A percentile compares a stretch with the other conserved stretches of the same genome.
Evolutionary conservation across 345 rosid species (phyloP).

Genomic region (Conringia planisiliqua): DNA sequence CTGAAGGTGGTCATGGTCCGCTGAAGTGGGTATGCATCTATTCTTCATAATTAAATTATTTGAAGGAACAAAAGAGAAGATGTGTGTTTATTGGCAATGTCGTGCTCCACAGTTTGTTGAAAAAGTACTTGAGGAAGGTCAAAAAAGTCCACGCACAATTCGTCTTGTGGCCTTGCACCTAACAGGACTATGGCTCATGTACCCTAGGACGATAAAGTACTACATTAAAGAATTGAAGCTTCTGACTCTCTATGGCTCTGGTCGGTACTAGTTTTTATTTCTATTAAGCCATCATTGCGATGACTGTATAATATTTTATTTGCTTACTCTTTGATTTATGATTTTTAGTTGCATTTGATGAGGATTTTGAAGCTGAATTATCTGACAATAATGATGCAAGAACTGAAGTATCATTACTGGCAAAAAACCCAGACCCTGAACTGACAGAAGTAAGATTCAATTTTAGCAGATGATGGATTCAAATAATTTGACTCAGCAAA

Average conservation of each 20-base stretch:
- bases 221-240: slow-evolving; percentile 82
- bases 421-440: slow-evolving; percentile 66
- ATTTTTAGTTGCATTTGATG: slow-evolving; percentile 86
- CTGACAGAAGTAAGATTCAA: slow-evolving; percentile 69
- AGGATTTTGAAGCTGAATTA: slow-evolving; percentile 96
- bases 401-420: slow-evolving; percentile 71
- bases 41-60: not conserved
- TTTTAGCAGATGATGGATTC: not conserved
- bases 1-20: slow-evolving; percentile 58
- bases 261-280: slow-evolving; percentile 37
- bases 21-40: slow-evolving; percentile 75
- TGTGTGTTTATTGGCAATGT: not conserved
- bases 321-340: not conserved
- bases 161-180: slow-evolving; percentile 92
- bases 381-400: slow-evolving; percentile 75
- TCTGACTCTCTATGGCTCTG: slow-evolving; percentile 91
- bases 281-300: not conserved
- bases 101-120: slow-evolving; percentile 61
- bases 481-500: not conserved
- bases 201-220: slow-evolving; percentile 66
- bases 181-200: slow-evolving; percentile 80
- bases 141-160: slow-evolving; percentile 95
- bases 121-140: slow-evolving; percentile 84
- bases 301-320: not conserved
- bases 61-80: slow-evolving; percentile 4